Evolutionary conservation across 805 yeast genomes (phyloP), one percentile per base, ranked within the genome.

Genomic region (Lachancea sp.): DNA sequence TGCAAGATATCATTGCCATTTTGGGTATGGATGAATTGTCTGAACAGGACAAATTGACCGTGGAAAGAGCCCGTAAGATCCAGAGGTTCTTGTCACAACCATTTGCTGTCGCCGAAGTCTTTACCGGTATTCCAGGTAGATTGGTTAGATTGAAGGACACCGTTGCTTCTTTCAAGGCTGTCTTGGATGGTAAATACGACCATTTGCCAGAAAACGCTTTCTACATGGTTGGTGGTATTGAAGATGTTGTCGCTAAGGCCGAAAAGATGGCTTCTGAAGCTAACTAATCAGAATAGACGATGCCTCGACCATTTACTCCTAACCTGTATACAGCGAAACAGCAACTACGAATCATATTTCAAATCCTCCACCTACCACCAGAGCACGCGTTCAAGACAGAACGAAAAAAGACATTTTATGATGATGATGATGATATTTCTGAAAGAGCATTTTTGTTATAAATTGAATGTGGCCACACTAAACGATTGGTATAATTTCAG

Each of bases 1-100:
- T 92, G 70, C 98, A 92, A 79, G 98, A 92, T 83, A 92, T 92
- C 74, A 92, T 92, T 82, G 98, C 98, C 72, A 92, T 92, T 80
- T 84, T 92, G 72, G 98, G 98, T 89, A 92, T 92, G 98, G 98
- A 92, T 74, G 98, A 92, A 80, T 83, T 92, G 77, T 88, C 97
- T 56, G 98, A 92, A 79, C 74, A 81, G 62, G 98, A 92, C 76
- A 92, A 92, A 78, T 83, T 92, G 69, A 90, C 97, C 55, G 98
- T 92, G 71, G 98, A 92, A 81, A 90, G 98, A 80, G 98, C 98
- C 63, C 87, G 98, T 80, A 92, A 92, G 84, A 88, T 92, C 67
- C 97, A 92, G 78, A 86, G 97, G 79, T 92, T 92, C 95, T 79
- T 92, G 71, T 92, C 98, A 64, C 98, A 92, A 79, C 98, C 98